Conservation (phyloP, 1,139 yeast genomes). For the Arxiozyma bovina region DNA sequence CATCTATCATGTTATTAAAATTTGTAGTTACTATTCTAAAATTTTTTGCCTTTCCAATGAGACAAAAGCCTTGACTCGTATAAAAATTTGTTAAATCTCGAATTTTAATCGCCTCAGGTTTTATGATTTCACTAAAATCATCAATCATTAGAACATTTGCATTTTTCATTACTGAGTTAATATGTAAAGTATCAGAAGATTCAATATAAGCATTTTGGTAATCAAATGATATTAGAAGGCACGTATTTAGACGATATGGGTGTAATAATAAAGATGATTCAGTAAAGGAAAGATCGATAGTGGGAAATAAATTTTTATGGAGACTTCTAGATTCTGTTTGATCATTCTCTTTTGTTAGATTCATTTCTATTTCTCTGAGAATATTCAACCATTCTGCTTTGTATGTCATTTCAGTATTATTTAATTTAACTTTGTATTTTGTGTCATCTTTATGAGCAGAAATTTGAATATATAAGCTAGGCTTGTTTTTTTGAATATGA, state of each 20-base stretch:
- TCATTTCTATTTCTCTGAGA: slow-evolving; percentile 6
- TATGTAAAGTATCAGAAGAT: slow-evolving; percentile 12
- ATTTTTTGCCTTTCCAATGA: slow-evolving; percentile 19
- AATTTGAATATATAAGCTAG: slow-evolving; percentile 30
- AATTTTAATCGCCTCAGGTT: slow-evolving; percentile 19
- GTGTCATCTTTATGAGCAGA: slow-evolving; percentile 28
- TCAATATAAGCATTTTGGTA: slow-evolving; percentile 10
- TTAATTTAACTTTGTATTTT: slow-evolving; percentile 35
- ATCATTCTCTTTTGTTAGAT: neutral
- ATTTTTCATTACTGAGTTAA: slow-evolving; percentile 41
- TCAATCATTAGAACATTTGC: slow-evolving; percentile 48
- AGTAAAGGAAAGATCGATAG: slow-evolving; percentile 39
- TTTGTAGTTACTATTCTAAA: slow-evolving; percentile 3
- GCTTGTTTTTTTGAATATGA: slow-evolving; percentile 31
- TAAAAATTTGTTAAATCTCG: slow-evolving; percentile 11
- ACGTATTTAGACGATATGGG: slow-evolving; percentile 53
- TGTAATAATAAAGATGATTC: slow-evolving; percentile 50
- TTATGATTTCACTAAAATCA: slow-evolving; percentile 34
- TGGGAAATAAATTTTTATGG: neutral
- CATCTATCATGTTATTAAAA: slow-evolving; percentile 28
- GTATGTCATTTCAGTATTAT: slow-evolving; percentile 42
- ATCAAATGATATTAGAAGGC: slow-evolving; percentile 44
- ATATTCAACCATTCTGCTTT: slow-evolving; percentile 47
- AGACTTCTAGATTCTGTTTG: neutral
- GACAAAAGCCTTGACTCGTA: slow-evolving; percentile 20